Percentiles rank a stretch among this genome's conserved stretches.
phyloP scores from a whole-genome alignment of 2,329 filamentous ascomycete genomes.

The Coniochaeta sp. region DNA sequence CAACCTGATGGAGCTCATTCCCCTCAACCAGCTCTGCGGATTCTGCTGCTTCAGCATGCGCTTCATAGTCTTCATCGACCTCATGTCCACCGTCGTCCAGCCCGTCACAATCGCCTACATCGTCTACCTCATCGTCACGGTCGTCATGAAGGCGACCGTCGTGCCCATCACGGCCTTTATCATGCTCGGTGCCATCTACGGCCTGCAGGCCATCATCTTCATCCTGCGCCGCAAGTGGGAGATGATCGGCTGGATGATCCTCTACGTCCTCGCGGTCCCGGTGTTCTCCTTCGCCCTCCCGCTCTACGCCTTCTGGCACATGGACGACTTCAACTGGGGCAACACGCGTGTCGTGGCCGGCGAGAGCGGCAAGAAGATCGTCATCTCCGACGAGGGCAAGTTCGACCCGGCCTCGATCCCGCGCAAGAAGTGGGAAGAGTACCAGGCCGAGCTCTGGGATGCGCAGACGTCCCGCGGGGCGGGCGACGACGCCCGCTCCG shows the following conservation, averaged over 20 bases:
- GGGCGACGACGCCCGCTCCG: slow-evolving; percentile 66
- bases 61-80: slow-evolving; percentile 91
- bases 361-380: slow-evolving; percentile 84
- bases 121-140: slow-evolving; percentile 73
- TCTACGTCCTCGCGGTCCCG: slow-evolving; percentile 86
- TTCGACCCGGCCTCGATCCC: slow-evolving; percentile 91
- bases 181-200: slow-evolving; percentile 90
- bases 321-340: slow-evolving; percentile 99
- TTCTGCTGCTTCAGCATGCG: slow-evolving; percentile 99
- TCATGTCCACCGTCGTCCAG: slow-evolving; percentile 85
- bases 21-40: slow-evolving; percentile 87
- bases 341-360: slow-evolving; percentile 96
- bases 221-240: slow-evolving; percentile 96
- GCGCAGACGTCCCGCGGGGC: slow-evolving; percentile 64
- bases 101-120: slow-evolving; percentile 89
- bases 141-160: slow-evolving; percentile 52
- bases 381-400: slow-evolving; percentile 95
- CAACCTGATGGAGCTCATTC: slow-evolving; percentile 93
- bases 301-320: slow-evolving; percentile 96
- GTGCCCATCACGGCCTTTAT: slow-evolving; percentile 84
- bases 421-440: slow-evolving; percentile 98
- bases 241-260: slow-evolving; percentile 98
- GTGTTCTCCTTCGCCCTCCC: slow-evolving; percentile 88
- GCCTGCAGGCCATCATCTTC: slow-evolving; percentile 94
- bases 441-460: slow-evolving; percentile 97